A percentile compares a stretch with the other conserved stretches of the same genome.
Conservation (phyloP, 768 basidiomycete species). For the Lactarius deliciosus region DNA sequence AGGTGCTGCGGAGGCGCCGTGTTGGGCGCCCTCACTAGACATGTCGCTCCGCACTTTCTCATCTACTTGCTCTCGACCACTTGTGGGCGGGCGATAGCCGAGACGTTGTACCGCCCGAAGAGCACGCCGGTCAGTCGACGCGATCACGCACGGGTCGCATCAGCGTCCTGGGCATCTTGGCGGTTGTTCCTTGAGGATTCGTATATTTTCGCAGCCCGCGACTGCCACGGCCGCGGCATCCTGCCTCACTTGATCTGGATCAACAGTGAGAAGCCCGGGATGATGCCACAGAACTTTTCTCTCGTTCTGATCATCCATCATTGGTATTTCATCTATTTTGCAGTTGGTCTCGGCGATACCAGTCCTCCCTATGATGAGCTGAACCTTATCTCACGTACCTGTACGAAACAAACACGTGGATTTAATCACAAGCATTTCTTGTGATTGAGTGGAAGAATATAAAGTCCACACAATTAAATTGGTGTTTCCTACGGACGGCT, state of each 20-base stretch:
- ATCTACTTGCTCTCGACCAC: not conserved
- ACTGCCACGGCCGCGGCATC: not conserved
- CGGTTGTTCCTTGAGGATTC: not conserved
- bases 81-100: not conserved
- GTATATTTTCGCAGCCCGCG: not conserved
- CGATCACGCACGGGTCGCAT: not conserved
- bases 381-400: not conserved
- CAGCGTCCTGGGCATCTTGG: not conserved
- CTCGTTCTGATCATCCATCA: not conserved
- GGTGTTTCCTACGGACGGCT: not conserved
- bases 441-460: conserved; percentile 1
- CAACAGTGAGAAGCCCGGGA: not conserved
- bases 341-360: not conserved
- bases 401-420: not conserved
- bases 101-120: not conserved
- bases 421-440: not conserved
- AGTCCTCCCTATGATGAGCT: not conserved
- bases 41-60: not conserved
- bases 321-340: not conserved
- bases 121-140: not conserved
- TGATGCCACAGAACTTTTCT: not conserved
- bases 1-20: not conserved
- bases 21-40: not conserved
- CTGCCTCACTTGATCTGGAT: not conserved
- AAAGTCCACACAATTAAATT: not conserved